Evolutionary conservation across 176 grass and related monocot genomes (phyloP), one percentile per base, ranked within the genome.

Genomic region (Triticum dicoccoides): DNA sequence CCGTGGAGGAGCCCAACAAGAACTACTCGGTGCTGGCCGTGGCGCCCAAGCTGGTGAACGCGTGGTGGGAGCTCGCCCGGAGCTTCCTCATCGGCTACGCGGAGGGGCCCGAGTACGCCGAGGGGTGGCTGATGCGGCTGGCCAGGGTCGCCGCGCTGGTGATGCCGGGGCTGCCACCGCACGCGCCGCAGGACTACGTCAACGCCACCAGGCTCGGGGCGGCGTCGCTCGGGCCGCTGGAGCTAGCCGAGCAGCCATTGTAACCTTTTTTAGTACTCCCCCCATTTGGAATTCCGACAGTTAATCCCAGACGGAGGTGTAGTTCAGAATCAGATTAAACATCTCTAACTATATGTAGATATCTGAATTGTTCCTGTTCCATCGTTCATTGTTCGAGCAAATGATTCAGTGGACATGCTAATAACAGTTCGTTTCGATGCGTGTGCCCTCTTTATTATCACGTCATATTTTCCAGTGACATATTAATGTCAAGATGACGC

Each of bases 1-100:
- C 83, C 7, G 38, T 13, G 20, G 91, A 98, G 84, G 96, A 98
- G 47, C 93, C 96, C 2, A 98, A 95, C 82, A 98, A 92, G 88
- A 95, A 98, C 72, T 95, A 98, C 45, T 91, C 88, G 10, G 5
- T 88, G 73, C 89, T 87, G 72, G 84, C 67, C 0, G 78, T 91
- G 80, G 42, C 39, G 71, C 91, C 93, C 61, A 95, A 92, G 84
- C 37, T 72, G 2, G 23, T 84, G 59, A 94, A 90, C 61, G 91
- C 88, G 8, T 10, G 61, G 15, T 91, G 93, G 88, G 96, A 98
- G 91, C 78, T 98, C 13, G n/a, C 61, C 77, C 89, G 96, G 9
- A 91, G 96, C 86, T 96, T 98, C 82, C 61, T 94, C 47, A 94
- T 95, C 61, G 84, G 96, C 78, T 86, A 89, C 58, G 8, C 76